These are phyloP conservation scores for Gigaspora rosea DNA, from an alignment of 192 early-diverging fungal genomes.

Conservation along the genomic window DNA sequence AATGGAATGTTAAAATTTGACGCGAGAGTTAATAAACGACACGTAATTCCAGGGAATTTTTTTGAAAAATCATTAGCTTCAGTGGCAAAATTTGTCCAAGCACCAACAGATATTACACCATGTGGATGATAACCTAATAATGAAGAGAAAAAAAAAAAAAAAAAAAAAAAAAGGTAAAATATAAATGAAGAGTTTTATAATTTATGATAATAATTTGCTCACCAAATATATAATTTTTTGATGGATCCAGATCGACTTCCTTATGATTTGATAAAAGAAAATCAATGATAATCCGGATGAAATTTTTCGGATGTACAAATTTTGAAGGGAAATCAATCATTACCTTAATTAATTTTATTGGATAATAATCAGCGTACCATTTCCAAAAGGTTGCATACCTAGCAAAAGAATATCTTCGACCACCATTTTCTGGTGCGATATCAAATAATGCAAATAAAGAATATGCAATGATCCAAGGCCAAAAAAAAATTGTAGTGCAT, in stretches of 20 bases:
- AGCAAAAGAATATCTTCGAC: constrained; percentile 56
- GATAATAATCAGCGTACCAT: constrained; percentile 82
- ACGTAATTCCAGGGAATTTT: constrained; percentile 77
- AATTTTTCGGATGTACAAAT: too few relatives aligned
- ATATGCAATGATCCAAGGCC: constrained; percentile 71
- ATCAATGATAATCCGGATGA: too few relatives aligned
- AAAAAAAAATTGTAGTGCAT: constrained; percentile 53
- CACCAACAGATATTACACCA: constrained; percentile 83
- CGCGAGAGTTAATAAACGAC: constrained; percentile 79
- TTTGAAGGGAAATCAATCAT: neutral
- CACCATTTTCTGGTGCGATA: constrained; percentile 77
- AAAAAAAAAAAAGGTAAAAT: neutral
- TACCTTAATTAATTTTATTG: constrained; percentile 73
- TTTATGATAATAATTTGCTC: neutral
- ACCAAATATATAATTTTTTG: constrained; percentile 86
- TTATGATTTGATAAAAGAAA: constrained; percentile 4
- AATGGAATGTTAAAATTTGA: constrained; percentile 86
- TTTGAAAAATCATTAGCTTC: constrained; percentile 76
- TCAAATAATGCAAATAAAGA: constrained; percentile 74
- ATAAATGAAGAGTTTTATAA: neutral
- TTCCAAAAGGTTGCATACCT: constrained; percentile 66
- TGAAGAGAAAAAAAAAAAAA: too few relatives aligned
- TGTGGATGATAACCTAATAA: constrained; percentile 77
- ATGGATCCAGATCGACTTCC: constrained; percentile 82
- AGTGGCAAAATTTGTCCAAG: constrained; percentile 79